Conservation (phyloP, 2,329 filamentous ascomycete species). For the Xylaria sp. region DNA sequence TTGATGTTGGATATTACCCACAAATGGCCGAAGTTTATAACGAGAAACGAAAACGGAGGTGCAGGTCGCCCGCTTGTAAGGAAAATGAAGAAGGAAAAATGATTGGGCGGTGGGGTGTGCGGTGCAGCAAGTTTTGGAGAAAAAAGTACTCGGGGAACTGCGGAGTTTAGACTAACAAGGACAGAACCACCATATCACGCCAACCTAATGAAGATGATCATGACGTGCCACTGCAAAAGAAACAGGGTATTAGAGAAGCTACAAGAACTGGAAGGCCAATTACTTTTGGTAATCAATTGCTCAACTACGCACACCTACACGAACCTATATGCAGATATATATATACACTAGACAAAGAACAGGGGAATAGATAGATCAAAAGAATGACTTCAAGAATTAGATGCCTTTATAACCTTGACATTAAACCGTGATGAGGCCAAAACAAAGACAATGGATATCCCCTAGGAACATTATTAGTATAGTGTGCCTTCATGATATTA, state of each 20-base stretch:
- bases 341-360: neutral
- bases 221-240: neutral
- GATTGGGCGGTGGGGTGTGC: neutral
- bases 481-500: neutral
- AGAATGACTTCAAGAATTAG: neutral
- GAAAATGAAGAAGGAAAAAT: neutral
- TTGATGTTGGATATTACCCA: neutral
- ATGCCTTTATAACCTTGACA: neutral
- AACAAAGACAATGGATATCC: neutral
- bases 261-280: neutral
- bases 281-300: neutral
- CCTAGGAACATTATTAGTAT: neutral
- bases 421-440: neutral
- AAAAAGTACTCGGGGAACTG: constrained; percentile 16
- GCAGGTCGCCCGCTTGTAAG: neutral
- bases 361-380: neutral
- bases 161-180: constrained; percentile 23
- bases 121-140: constrained; percentile 9
- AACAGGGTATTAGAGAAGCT: neutral
- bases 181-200: constrained; percentile 1
- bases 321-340: neutral
- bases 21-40: neutral
- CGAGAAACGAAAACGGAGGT: neutral
- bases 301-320: neutral
- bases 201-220: constrained; percentile 7